Base-by-base conservation (phyloP, 179 eudicot genomes). In the Amaranthus tricolor region DNA sequence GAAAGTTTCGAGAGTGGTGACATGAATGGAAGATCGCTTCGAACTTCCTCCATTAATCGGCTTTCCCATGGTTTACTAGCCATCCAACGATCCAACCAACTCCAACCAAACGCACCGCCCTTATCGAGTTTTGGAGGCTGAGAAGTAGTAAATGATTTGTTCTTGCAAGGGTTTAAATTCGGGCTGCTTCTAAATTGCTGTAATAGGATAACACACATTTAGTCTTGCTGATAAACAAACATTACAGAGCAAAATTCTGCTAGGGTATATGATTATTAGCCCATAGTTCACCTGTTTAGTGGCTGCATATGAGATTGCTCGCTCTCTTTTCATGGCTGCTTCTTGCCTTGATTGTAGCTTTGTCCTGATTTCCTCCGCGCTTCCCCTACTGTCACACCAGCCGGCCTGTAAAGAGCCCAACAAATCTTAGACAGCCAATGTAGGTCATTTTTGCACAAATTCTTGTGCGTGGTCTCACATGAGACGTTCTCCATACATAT, bases 51-150 rank as follows among this genome's bases (percentile, higher is more conserved):
- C 81, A 84, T 83, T 19, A 84, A 62, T 73, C 82, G 81, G 43
- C 70, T 83, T 72, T 91, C 97, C 93, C 96, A 94, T 56, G 94
- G 89, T 83, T 90, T 89, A 16, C 71, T 62, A 17, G 93, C 88
- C 92, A 86, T 87, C 97, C 94, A 92, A 65, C 89, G 86, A 60
- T 92, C 96, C 20, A 94, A 77, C 95, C 97, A 94, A 82, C 83
- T 89, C 77, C 77, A 78, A 21, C 84, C 85, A 13, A 84, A 68
- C 3, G 40, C 40, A 71, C 72, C 48, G 62, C 53, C 75, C 79
- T 85, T 91, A 6, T 82, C 85, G 16, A 74, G 80, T 60, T 84
- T 75, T 17, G 75, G 82, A 44, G 56, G 78, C 51, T 68, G 86
- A 45, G 17, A 44, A 8, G 83, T 66, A 3, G 72, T 69, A 48